Evolutionary conservation across 176 grass and related monocot species (phyloP), one percentile per base, ranked within the genome.

Genomic region (Hordeum marinum): DNA sequence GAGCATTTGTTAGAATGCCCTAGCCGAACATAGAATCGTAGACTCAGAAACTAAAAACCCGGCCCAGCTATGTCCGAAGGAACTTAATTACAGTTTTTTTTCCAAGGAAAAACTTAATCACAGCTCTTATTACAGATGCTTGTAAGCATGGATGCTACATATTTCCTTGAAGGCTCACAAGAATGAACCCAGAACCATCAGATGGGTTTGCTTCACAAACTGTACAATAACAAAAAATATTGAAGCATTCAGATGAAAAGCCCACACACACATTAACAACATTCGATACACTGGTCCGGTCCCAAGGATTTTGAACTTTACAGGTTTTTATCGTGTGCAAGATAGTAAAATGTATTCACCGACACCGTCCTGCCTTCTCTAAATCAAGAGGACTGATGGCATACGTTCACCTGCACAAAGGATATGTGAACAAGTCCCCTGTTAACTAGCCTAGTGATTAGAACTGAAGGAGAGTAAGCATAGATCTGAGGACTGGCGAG

Each of bases 381-480:
- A 84, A 87, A 90, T 83, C 26, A 15, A 3, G n/a, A 83, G 80
- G 80, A 87, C 21, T 2, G 66, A 62, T 80, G 80, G 21, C 35
- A 59, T 73, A 72, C 12, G 15, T 85, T 59, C 63, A 80, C 45
- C 75, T 90, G 80, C 61, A 75, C 85, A 85, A 45, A 72, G 52
- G 68, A 52, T 65, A 57, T 63, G 17, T 25, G 45, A 43, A 37
- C 27, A 79, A 69, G 50, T 13, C 46, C 24, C 60, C 11, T 41
- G 75, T 79, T 77, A 72, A 85, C 52, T 68, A 92, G 57, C 48
- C 25, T 75, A 62, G n/a, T 68, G 32, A 43, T 76, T 88, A 14
- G 77, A 68, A 82, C 58, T 78, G 36, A 92, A 86, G 57, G 79
- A 84, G 64, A 95, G 76, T 63, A 95, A 90, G 59, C 84, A 78